These are phyloP conservation scores for Fusarium begoniae DNA, from an alignment of 2,329 filamentous ascomycete species.

Conservation along the genomic window DNA sequence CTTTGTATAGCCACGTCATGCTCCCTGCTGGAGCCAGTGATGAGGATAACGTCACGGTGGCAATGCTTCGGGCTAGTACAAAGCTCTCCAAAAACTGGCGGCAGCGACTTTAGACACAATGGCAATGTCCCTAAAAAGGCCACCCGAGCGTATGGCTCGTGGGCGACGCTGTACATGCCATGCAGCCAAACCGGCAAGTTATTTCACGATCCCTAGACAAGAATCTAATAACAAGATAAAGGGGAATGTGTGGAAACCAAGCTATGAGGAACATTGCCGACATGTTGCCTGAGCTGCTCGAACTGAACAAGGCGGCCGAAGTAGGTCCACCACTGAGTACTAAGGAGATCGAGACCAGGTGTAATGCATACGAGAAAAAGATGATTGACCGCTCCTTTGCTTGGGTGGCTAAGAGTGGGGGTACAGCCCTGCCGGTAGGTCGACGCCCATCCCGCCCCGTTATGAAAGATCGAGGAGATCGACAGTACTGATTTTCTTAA, in stretches of 20 bases:
- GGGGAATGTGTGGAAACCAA: not conserved
- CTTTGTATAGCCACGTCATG: not conserved
- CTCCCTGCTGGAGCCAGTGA: not conserved
- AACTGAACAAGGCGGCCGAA: not conserved
- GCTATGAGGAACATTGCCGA: not conserved
- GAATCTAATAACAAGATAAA: not conserved
- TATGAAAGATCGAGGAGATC: not conserved
- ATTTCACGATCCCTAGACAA: rapidly evolving
- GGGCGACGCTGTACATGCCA: not conserved
- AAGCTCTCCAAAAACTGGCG: not conserved
- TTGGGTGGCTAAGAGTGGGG: not conserved
- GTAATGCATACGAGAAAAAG: not conserved
- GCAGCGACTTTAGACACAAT: not conserved
- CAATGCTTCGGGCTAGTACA: not conserved
- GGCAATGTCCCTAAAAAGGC: not conserved
- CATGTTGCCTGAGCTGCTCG: not conserved
- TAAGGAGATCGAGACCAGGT: not conserved
- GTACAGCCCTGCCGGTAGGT: not conserved
- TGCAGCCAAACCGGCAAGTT: not conserved
- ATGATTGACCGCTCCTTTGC: not conserved
- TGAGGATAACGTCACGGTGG: not conserved
- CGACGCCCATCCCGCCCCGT: not conserved
- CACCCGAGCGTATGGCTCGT: not conserved
- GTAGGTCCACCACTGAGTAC: not conserved
- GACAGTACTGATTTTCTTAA: not conserved